Evolutionary conservation across 805 yeast genomes (phyloP).

Genomic region (Teunomyces gatunensis): DNA sequence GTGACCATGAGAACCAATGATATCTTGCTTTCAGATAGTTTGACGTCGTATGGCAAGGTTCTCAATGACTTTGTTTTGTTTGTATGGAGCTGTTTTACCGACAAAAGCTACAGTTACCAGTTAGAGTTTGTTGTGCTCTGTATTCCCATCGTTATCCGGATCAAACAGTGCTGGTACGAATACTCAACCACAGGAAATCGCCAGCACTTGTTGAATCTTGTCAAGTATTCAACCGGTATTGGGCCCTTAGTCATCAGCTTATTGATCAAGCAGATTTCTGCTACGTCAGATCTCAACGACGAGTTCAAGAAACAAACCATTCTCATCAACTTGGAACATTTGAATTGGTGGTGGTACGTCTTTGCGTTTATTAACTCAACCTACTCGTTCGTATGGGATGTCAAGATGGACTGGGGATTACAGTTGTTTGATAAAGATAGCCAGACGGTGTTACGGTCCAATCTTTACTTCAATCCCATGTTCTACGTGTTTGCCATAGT

Average conservation of each 20-base stretch:
- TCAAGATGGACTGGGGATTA: slow-evolving; percentile 84
- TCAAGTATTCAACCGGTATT: slow-evolving; percentile 69
- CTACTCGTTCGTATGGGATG: slow-evolving; percentile 87
- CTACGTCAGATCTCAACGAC: slow-evolving; percentile 9
- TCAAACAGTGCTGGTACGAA: slow-evolving; percentile 80
- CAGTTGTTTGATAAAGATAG: slow-evolving; percentile 44
- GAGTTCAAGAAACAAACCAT: slow-evolving; percentile 9
- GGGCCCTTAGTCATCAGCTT: slow-evolving; percentile 32
- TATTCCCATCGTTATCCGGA: slow-evolving; percentile 71
- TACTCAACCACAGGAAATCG: slow-evolving; percentile 48
- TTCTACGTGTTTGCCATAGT: slow-evolving; percentile 55
- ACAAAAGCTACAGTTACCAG: slow-evolving; percentile 24
- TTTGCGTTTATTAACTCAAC: slow-evolving; percentile 59
- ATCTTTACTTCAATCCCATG: not conserved
- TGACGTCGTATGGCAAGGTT: slow-evolving; percentile 78
- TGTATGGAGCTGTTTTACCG: slow-evolving; percentile 35
- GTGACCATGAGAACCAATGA: slow-evolving; percentile 66
- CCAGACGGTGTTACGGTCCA: slow-evolving; percentile 3
- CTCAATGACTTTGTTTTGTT: slow-evolving; percentile 67
- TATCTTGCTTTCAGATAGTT: slow-evolving; percentile 76
- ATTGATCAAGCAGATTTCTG: slow-evolving; percentile 17
- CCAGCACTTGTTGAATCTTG: slow-evolving; percentile 64
- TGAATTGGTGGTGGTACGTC: slow-evolving; percentile 44
- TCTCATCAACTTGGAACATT: slow-evolving; percentile 13
- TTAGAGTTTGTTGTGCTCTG: slow-evolving; percentile 32